Conservation (phyloP, 768 basidiomycete genomes). For the Stropharia rugosoannulata region DNA sequence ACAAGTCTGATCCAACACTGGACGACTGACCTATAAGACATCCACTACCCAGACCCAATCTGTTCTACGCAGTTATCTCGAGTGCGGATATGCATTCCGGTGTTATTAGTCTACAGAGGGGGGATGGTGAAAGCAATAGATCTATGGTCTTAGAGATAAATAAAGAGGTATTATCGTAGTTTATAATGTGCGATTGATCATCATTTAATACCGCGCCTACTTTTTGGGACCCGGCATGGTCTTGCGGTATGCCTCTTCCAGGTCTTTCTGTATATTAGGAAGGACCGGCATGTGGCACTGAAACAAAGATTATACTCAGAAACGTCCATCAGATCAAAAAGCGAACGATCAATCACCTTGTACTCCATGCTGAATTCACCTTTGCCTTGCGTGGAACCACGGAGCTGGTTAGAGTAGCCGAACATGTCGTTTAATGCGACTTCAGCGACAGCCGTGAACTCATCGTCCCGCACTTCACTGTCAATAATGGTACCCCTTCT, state of each 20-base stretch:
- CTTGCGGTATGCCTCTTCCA: constrained; percentile 86
- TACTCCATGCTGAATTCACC: constrained; percentile 84
- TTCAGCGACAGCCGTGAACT: constrained; percentile 89
- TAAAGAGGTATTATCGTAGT: not conserved
- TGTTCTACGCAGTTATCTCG: not conserved
- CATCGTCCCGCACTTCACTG: constrained; percentile 95
- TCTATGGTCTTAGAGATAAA: not conserved
- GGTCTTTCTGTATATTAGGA: constrained; percentile 83
- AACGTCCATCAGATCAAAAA: constrained; percentile 1
- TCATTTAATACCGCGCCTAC: constrained; percentile 35
- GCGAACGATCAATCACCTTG: constrained; percentile 48
- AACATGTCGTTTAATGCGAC: constrained; percentile 99
- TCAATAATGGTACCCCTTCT: constrained; percentile 93
- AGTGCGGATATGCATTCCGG: not conserved
- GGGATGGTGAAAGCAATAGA: not conserved
- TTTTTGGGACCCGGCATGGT: constrained; percentile 69
- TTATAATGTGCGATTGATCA: not conserved
- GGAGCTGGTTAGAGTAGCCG: constrained; percentile 89
- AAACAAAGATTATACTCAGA: constrained; percentile 3
- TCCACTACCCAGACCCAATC: not conserved
- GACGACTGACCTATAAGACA: not conserved
- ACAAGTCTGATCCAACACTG: not conserved
- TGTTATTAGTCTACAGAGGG: not conserved
- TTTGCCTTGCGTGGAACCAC: constrained; percentile 96
- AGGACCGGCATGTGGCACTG: constrained; percentile 83